Conservation (phyloP, 306 rosid genomes). For the Fragaria vesca region DNA sequence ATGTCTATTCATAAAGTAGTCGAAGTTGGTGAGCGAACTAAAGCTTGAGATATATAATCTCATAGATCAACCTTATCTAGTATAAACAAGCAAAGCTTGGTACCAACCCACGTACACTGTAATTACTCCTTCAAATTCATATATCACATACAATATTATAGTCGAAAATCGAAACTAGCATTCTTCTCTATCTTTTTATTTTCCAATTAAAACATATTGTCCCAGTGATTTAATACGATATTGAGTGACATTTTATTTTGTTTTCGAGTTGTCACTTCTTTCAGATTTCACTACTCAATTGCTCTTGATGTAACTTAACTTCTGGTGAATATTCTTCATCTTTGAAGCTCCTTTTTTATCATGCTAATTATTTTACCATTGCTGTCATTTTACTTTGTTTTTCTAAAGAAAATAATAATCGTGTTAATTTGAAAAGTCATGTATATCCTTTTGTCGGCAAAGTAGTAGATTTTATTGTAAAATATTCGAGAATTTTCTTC, state of each 20-base stretch:
- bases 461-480: not conserved
- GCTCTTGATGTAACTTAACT: no score
- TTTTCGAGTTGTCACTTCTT: no score
- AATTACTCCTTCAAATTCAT: not conserved
- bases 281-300: no score
- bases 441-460: not conserved
- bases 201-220: fast-evolving
- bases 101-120: not conserved
- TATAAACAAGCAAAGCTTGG: not conserved
- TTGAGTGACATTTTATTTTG: no score
- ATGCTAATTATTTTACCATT: no score
- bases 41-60: not conserved
- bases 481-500: not conserved
- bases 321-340: no score
- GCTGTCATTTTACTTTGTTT: no score
- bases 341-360: no score
- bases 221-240: fast-evolving
- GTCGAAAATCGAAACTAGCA: no score
- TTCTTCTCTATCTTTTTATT: no score
- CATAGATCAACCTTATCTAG: not conserved
- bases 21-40: not conserved
- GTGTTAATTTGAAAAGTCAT: not conserved
- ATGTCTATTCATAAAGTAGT: not conserved
- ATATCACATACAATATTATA: not conserved
- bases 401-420: no score